Evolutionary conservation across 257 asterid species (phyloP).

Genomic region (Scutellaria minor): DNA sequence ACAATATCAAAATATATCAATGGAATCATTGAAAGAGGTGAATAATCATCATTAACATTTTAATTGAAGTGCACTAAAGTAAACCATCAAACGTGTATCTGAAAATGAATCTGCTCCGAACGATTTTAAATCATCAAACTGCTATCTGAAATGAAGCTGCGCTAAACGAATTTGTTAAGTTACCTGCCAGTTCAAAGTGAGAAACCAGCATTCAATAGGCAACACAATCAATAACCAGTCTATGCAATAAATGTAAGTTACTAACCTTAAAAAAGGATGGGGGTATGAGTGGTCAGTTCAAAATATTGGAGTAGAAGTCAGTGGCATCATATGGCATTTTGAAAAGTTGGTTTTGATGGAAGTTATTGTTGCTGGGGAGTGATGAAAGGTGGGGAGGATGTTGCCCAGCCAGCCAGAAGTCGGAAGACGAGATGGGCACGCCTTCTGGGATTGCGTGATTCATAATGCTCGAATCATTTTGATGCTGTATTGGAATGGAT

Average conservation of each 20-base stretch:
- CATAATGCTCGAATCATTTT: conserved; percentile 36
- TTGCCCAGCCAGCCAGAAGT: conserved; percentile 55
- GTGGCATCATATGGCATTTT: conserved; percentile 48
- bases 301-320: conserved; percentile 48
- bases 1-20: not conserved
- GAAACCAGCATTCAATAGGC: not conserved
- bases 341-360: conserved; percentile 51
- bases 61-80: not conserved
- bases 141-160: not conserved
- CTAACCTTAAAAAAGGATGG: too few relatives aligned
- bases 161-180: not conserved
- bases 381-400: conserved; percentile 43
- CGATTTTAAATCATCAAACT: too few relatives aligned
- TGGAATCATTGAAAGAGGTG: not conserved
- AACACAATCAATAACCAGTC: not conserved
- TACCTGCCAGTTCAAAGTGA: not conserved
- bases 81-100: not conserved
- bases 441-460: conserved; percentile 55
- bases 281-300: conserved; percentile 37
- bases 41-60: not conserved
- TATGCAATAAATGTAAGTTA: too few relatives aligned
- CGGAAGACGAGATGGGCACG: conserved; percentile 55
- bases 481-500: conserved; percentile 49
- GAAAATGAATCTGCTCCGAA: not conserved
- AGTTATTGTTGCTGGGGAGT: conserved; percentile 40